These are phyloP conservation scores for Phytophthora nicotianae DNA, from an alignment of 352 stramenopile genomes.

Conservation along the genomic window DNA sequence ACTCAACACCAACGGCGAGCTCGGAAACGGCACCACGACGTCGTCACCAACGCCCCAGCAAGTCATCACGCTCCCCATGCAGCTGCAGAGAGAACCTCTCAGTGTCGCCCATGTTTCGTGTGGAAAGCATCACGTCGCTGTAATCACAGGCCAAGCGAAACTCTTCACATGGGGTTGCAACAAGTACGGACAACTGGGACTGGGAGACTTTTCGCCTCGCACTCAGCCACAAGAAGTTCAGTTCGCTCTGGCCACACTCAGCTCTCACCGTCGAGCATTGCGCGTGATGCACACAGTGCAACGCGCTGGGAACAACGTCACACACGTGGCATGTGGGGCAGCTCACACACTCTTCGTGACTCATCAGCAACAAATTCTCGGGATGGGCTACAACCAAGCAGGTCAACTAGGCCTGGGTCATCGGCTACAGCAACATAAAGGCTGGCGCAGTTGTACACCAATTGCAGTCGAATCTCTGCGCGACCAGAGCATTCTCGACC, in stretches of 20 bases:
- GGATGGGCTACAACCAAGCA: conserved; percentile 84
- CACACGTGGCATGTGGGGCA: conserved; percentile 65
- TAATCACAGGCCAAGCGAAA: conserved; percentile 60
- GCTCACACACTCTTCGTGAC: conserved; percentile 79
- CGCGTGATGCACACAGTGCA: conserved; percentile 68
- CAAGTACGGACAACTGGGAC: conserved; percentile 73
- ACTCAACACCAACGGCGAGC: conserved; percentile 57
- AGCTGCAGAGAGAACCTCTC: conserved; percentile 44
- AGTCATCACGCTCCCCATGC: conserved; percentile 39
- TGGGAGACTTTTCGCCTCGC: conserved; percentile 56
- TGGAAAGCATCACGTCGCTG: conserved; percentile 72
- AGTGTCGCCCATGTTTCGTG: conserved; percentile 59
- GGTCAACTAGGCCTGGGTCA: conserved; percentile 75
- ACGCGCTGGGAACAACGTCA: conserved; percentile 59
- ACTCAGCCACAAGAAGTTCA: conserved; percentile 57
- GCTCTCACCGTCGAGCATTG: conserved; percentile 54
- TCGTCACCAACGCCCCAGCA: conserved; percentile 44
- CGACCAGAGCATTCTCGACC: conserved; percentile 67
- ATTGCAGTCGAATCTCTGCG: conserved; percentile 51
- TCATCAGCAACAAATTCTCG: conserved; percentile 75
- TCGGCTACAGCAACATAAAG: conserved; percentile 57
- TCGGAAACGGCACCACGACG: conserved; percentile 56
- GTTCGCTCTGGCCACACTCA: conserved; percentile 50
- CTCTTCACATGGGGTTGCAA: conserved; percentile 83
- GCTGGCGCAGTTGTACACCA: conserved; percentile 74